phyloP scores from a whole-genome alignment of 345 rosid genomes.

The Abelmoschus esculentus region DNA sequence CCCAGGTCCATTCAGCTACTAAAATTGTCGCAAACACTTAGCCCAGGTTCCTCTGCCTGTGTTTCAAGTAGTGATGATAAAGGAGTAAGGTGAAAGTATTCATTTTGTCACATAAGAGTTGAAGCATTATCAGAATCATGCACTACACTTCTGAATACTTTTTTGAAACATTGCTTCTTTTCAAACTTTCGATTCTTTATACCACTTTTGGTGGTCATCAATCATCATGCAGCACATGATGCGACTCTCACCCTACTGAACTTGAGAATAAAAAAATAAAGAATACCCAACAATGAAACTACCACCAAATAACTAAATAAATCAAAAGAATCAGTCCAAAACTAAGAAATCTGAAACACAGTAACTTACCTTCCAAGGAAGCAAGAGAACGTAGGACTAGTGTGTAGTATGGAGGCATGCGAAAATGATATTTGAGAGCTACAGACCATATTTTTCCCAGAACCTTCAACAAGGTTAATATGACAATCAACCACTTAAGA shows the following conservation, averaged over 20 bases:
- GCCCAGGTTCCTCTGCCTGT: slow-evolving; percentile 1
- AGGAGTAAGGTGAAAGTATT: background rate
- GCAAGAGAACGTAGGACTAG: slow-evolving; percentile 93
- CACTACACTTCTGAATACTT: background rate
- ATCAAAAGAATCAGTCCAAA: background rate
- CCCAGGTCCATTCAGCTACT: background rate
- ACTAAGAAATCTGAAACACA: background rate
- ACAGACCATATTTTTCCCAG: slow-evolving; percentile 73
- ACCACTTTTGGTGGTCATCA: background rate
- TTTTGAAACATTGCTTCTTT: background rate
- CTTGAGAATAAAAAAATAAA: background rate
- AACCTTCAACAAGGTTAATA: slow-evolving; percentile 41
- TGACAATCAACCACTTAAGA: background rate
- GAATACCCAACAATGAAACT: background rate
- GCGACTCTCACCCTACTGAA: too few relatives aligned
- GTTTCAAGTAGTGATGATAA: background rate
- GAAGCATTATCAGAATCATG: background rate
- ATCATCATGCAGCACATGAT: background rate
- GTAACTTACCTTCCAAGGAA: slow-evolving; percentile 75
- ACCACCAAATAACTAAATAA: background rate
- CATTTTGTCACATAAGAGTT: background rate
- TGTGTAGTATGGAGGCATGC: slow-evolving; percentile 96
- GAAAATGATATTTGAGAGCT: slow-evolving; percentile 84
- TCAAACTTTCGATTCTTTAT: background rate
- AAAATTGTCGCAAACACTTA: background rate